phyloP scores from a whole-genome alignment of 768 basidiomycete species.

The Tubosaeta sp. region DNA sequence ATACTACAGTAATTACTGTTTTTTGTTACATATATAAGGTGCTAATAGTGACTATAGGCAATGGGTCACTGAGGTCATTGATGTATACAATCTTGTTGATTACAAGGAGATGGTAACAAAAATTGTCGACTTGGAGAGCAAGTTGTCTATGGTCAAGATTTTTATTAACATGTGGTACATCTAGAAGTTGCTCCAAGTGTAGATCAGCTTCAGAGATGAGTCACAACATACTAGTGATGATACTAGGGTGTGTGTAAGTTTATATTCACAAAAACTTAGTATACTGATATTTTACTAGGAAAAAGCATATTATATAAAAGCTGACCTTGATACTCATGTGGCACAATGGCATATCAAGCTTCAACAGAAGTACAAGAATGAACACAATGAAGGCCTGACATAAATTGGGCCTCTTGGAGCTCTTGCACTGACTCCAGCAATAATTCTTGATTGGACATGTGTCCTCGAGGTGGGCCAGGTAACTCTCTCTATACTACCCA shows the following conservation, averaged over 20 bases:
- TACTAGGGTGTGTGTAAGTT: no score
- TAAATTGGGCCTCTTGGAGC: conserved; percentile 3
- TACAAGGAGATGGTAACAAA: conserved; percentile 17
- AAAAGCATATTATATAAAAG: no score
- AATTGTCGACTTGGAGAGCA: background rate
- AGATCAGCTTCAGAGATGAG: background rate
- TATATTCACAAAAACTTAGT: no score
- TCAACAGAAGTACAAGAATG: conserved; percentile 4
- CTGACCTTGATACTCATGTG: background rate
- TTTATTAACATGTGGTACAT: conserved; percentile 6
- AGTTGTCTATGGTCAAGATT: background rate
- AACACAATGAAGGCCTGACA: conserved; percentile 1
- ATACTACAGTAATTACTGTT: no score
- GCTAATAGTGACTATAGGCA: no score
- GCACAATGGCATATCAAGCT: conserved; percentile 3
- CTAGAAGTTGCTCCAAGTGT: background rate
- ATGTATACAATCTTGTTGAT: conserved; percentile 8
- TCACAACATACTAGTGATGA: background rate
- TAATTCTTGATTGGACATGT: conserved; percentile 13
- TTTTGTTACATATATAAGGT: no score
- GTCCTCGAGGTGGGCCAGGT: background rate
- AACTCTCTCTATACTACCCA: background rate
- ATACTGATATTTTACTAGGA: background rate
- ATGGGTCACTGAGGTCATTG: background rate
- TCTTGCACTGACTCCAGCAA: background rate